phyloP scores from a whole-genome alignment of 768 basidiomycete species.

The Clavaria fumosa region DNA sequence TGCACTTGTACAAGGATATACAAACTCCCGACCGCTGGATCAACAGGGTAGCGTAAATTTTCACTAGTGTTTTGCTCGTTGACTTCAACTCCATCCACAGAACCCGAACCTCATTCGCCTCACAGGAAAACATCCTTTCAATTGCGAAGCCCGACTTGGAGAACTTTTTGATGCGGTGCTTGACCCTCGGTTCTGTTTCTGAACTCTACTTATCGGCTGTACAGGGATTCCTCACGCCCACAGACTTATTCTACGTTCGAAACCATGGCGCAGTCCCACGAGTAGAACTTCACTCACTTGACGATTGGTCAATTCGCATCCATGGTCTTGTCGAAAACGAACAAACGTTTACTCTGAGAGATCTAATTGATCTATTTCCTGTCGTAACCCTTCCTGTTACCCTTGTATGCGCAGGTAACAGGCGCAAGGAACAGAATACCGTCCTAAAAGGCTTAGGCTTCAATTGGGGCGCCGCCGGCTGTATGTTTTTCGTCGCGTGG shows the following conservation, averaged over 20 bases:
- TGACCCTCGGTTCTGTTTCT: neutral
- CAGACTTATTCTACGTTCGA: constrained; percentile 40
- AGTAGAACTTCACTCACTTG: constrained; percentile 21
- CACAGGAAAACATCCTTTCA: constrained; percentile 51
- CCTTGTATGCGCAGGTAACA: constrained; percentile 47
- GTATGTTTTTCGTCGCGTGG: neutral
- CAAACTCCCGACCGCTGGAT: constrained; percentile 16
- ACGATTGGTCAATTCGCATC: constrained; percentile 31
- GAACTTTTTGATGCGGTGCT: constrained; percentile 21
- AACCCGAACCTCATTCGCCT: constrained; percentile 29
- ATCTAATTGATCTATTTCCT: constrained; percentile 30
- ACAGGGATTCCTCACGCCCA: constrained; percentile 40
- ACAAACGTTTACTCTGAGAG: constrained; percentile 28
- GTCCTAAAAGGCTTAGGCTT: constrained; percentile 41
- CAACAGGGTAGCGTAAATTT: neutral
- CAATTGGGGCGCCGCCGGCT: constrained; percentile 34
- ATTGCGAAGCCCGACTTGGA: constrained; percentile 33
- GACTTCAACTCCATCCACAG: constrained; percentile 12
- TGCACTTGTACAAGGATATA: constrained; percentile 4
- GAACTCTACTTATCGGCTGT: constrained; percentile 2
- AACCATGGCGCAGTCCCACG: constrained; percentile 46
- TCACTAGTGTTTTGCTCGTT: neutral
- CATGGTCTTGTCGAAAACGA: constrained; percentile 23
- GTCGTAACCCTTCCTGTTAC: constrained; percentile 46
- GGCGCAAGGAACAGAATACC: constrained; percentile 52